Evolutionary conservation across 169 alveolate genomes (phyloP).

Genomic region (Plasmodium blacklocki): DNA sequence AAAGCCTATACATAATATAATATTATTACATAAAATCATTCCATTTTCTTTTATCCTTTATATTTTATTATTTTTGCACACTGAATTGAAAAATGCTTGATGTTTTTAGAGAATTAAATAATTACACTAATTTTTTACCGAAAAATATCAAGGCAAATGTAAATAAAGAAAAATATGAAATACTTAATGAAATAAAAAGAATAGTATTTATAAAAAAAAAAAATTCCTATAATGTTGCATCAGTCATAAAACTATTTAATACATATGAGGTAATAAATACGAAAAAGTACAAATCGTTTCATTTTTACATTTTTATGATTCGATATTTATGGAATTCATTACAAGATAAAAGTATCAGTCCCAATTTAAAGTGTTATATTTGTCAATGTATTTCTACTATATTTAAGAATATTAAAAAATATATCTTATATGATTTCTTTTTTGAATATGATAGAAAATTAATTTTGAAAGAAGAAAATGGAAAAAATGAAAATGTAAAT

Average conservation of each 20-base stretch:
- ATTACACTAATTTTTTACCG: conserved; percentile 57
- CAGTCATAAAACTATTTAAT: conserved; percentile 54
- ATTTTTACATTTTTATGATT: conserved; percentile 67
- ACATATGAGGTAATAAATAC: conserved; percentile 52
- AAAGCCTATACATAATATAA: neutral
- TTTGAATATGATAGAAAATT: conserved; percentile 51
- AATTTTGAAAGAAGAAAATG: conserved; percentile 11
- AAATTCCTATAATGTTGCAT: conserved; percentile 47
- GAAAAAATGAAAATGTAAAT: neutral
- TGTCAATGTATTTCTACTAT: conserved; percentile 52
- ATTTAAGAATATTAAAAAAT: conserved; percentile 41
- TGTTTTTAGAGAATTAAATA: conserved; percentile 67
- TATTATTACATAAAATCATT: too few relatives aligned
- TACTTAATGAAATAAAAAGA: conserved; percentile 47
- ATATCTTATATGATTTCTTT: conserved; percentile 62
- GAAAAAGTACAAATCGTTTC: conserved; percentile 43
- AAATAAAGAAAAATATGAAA: conserved; percentile 53
- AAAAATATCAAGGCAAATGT: conserved; percentile 56
- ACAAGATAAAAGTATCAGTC: conserved; percentile 47
- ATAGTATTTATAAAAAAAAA: conserved; percentile 31
- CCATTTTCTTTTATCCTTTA: neutral
- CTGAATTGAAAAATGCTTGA: conserved; percentile 11
- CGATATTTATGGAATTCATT: conserved; percentile 62
- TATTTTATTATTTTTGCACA: neutral
- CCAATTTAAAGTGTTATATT: conserved; percentile 51